Base-by-base conservation (phyloP, 441 rosid species). In the Metrosideros polymorpha region DNA sequence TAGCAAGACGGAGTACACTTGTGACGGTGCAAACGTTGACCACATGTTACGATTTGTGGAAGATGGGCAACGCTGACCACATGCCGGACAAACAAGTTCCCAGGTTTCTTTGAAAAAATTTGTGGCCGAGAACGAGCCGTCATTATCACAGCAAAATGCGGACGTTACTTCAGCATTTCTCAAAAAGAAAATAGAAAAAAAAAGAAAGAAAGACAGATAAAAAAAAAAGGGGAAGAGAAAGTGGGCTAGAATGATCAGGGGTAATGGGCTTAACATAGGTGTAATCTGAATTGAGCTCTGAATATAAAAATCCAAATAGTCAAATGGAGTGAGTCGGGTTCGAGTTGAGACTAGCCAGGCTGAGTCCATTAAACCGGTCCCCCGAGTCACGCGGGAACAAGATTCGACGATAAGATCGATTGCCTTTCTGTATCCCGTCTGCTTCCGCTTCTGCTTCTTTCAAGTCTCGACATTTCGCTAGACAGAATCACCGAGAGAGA, bases 371-470 rank as follows among this genome's bases (percentile, higher is more conserved):
- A 30, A 30, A 8, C 6, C 1, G 42, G 45, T 32, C 45, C 19
- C 45, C 43, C 7, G 77, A 66, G 77, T 32, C 77, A 22, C 47
- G 14, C 49, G 47, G 17, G 79, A 39, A 10, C 8, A 5, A 29
- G n/a, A 35, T 19, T 35, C 12, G 47, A 22, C 79, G 79, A 39
- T 71, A 10, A 35, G 79, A 12, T 22, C 49, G 49, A 7, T 71
- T 5, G 47, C n/a, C 79, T 0, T 0, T 22, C 15, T 3, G 3
- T 6, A 10, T 71, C 27, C 2, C 76, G 18, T 32, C 43, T 1
- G 9, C 71, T 29, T 29, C 71, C 15, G 3, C 24, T 52, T 19
- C 56, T 53, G 56, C 56, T 53, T 6, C 56, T 55, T 9, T 55
- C 59, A 22, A 14, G 15, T 30, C 71, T 71, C 47, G 79, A 71